Evolutionary conservation across 2,329 filamentous ascomycete genomes (phyloP), one percentile per base, ranked within the genome.

Genomic region (Pseudogymnoascus destructans): DNA sequence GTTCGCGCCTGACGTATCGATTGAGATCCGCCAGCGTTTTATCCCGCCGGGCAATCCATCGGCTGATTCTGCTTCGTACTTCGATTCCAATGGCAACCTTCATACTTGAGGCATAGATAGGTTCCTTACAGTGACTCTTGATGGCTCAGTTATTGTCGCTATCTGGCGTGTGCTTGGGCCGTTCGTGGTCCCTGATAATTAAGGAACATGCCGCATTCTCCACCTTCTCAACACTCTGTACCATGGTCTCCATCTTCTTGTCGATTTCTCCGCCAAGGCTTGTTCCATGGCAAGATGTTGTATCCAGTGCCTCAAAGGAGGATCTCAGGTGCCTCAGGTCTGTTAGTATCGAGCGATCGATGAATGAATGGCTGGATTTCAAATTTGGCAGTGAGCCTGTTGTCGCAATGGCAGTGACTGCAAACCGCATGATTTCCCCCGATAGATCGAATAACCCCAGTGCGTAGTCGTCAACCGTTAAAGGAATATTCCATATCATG

Each of bases 401-500:
- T 4, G 90, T 86, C 0, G 90, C 90, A 70, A 95, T 87, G 23
- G 84, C 83, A 5, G 91, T 91, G 56, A 95, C 93, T 0, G 89
- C 90, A 72, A 96, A 97, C 27, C 91, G 81, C 93, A 98, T 98
- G 75, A 97, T 78, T 74, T 98, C 93, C 36, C 93, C 93, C 1
- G 91, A 91, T 64, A 97, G 80, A 70, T 98, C 93, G 67, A 95
- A 96, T 2, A 98, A 73, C 7, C 92, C 93, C 62, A 93, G 85
- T 59, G 95, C 73, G 69, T 95, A 97, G 71, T 98, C 93, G 58
- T 92, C 82, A 23, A 84, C 78, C 1, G 87, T 89, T 17, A 96
- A 75, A 0, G 76, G 66, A 2, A 96, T 78, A 1, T 76, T 77
- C 0, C 73, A 70, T 5, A 68, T 64, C 6, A 84, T 70, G 2